These are phyloP conservation scores for Cladosporium phlei DNA, from an alignment of 2,329 filamentous ascomycete species.

Conservation along the genomic window DNA sequence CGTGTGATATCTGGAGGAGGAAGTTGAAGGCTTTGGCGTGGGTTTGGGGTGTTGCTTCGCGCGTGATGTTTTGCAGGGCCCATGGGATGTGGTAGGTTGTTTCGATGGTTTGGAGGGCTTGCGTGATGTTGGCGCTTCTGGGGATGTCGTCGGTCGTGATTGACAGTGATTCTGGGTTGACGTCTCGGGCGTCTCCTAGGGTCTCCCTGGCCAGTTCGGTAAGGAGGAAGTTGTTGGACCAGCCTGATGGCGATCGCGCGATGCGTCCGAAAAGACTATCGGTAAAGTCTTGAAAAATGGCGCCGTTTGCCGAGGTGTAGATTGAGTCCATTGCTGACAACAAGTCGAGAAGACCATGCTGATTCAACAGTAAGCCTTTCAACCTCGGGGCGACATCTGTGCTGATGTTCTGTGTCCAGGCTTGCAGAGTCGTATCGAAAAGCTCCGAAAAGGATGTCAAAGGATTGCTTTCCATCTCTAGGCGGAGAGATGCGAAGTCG, in stretches of 20 bases:
- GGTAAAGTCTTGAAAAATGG: slow-evolving; percentile 61
- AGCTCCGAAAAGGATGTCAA: slow-evolving; percentile 64
- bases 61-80: slow-evolving; percentile 67
- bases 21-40: slow-evolving; percentile 74
- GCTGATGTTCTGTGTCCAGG: slow-evolving; percentile 74
- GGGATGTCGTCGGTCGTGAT: slow-evolving; percentile 45
- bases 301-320: slow-evolving; percentile 73
- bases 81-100: slow-evolving; percentile 42
- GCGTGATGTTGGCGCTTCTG: slow-evolving; percentile 8
- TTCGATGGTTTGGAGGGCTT: slow-evolving; percentile 16
- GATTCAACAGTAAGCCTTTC: slow-evolving; percentile 60
- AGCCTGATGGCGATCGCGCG: slow-evolving; percentile 54
- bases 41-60: slow-evolving; percentile 55
- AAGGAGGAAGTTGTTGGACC: slow-evolving; percentile 77
- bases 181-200: slow-evolving; percentile 61
- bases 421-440: slow-evolving; percentile 65
- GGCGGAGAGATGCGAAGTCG: slow-evolving; percentile 1
- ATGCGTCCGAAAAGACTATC: slow-evolving; percentile 69
- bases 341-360: slow-evolving; percentile 61
- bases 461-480: slow-evolving; percentile 6
- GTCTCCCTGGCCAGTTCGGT: slow-evolving; percentile 73
- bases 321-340: slow-evolving; percentile 65
- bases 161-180: slow-evolving; percentile 29
- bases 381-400: slow-evolving; percentile 64
- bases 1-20: slow-evolving; percentile 71